phyloP scores from a whole-genome alignment of 176 grass and related monocot genomes.

The Carex kokanica region DNA sequence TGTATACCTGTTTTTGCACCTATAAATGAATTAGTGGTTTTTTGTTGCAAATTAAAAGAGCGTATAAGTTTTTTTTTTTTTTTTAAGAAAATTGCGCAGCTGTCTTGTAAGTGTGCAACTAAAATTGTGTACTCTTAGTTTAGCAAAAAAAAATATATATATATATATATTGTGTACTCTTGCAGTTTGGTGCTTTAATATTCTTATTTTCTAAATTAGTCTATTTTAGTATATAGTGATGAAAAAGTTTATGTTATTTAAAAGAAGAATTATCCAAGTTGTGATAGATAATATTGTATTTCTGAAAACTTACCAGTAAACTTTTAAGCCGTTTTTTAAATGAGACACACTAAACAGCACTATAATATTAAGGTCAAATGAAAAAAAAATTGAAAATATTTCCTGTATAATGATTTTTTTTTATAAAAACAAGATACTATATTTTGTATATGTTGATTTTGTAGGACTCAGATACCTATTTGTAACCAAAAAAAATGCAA shows the following conservation, averaged over 20 bases:
- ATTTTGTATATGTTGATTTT: background rate
- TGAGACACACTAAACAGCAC: background rate
- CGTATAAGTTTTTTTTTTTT: background rate
- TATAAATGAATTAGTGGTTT: background rate
- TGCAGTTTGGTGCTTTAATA: background rate
- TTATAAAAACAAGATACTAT: conserved; percentile 14
- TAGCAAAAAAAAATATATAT: background rate
- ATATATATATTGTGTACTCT: no score
- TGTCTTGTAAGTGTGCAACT: background rate
- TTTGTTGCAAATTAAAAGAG: background rate
- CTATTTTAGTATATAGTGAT: background rate
- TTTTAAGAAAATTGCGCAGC: background rate
- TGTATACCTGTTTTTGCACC: conserved; percentile 5
- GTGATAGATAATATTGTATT: conserved; percentile 13
- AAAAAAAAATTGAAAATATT: background rate
- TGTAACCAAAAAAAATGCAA: background rate
- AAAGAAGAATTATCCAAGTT: background rate
- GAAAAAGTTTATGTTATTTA: background rate
- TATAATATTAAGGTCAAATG: background rate
- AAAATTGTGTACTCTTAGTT: no score
- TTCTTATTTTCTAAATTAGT: background rate
- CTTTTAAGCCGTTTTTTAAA: background rate
- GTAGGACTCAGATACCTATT: background rate
- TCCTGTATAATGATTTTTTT: background rate
- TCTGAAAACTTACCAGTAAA: background rate